Evolutionary conservation across 1,139 yeast genomes (phyloP).

Genomic region (Geotrichum bryndzae): DNA sequence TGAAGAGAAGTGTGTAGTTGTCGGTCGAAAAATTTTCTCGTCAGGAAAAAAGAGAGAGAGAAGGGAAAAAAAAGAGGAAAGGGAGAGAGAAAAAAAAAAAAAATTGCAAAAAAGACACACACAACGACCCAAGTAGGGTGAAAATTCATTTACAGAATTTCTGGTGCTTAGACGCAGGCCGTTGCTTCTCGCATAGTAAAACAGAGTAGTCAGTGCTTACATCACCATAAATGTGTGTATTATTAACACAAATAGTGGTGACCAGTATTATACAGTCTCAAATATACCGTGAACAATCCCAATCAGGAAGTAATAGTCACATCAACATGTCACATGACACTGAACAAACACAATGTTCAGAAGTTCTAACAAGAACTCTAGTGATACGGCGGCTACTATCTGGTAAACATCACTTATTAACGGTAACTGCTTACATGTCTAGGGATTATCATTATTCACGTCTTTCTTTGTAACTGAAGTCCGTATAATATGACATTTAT

Average conservation of each 20-base stretch:
- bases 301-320: constrained; percentile 6
- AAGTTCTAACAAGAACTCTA: not conserved
- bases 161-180: not conserved
- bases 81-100: not conserved
- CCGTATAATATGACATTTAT: too few species aligned
- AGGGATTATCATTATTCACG: too few species aligned
- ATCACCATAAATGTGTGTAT: not conserved
- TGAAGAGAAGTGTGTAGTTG: constrained; percentile 9
- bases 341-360: not conserved
- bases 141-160: not conserved
- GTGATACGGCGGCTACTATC: not conserved
- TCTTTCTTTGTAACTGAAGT: too few species aligned
- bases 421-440: too few species aligned
- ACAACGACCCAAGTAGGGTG: not conserved
- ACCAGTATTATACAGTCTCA: not conserved
- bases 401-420: too few species aligned
- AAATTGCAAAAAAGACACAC: constrained; percentile 1
- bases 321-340: not conserved
- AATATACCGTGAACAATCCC: not conserved
- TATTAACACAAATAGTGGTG: not conserved
- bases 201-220: not conserved
- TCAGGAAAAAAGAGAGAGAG: constrained; percentile 7
- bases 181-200: not conserved
- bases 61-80: constrained; percentile 5
- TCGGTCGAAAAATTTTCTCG: constrained; percentile 14